A percentile compares a stretch with the other conserved stretches of the same genome.
Conservation (phyloP, 2,329 filamentous ascomycete species). For the Trichoderma sp. region DNA sequence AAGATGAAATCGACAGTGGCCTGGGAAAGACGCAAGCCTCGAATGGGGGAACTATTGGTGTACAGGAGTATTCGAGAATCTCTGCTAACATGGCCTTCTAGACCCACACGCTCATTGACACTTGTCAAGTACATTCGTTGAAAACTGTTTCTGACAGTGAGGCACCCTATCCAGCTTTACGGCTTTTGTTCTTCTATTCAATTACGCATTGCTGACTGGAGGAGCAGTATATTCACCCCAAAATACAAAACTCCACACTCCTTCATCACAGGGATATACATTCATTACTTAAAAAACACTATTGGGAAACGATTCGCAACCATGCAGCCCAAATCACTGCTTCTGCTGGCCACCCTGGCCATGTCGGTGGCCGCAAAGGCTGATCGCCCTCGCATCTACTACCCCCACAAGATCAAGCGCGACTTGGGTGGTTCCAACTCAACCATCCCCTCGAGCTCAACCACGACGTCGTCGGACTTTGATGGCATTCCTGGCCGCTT, state of each 20-base stretch:
- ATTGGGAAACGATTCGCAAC: constrained; percentile 27
- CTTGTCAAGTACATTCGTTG: constrained; percentile 63
- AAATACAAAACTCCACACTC: constrained; percentile 16
- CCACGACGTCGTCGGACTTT: not conserved
- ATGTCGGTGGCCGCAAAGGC: constrained; percentile 47
- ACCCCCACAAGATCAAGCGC: constrained; percentile 57
- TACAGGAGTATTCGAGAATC: not conserved
- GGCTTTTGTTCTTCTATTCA: not conserved
- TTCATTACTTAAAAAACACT: constrained; percentile 26
- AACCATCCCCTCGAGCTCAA: constrained; percentile 31
- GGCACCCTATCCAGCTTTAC: constrained; percentile 12
- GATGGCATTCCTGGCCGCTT: not conserved
- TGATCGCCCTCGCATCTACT: constrained; percentile 56
- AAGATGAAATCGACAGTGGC: not conserved
- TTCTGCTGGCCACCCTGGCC: constrained; percentile 52
- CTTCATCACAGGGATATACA: constrained; percentile 23
- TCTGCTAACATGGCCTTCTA: constrained; percentile 17
- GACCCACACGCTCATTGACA: constrained; percentile 53
- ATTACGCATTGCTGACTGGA: not conserved
- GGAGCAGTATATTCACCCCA: constrained; percentile 20
- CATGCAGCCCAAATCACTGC: constrained; percentile 52
- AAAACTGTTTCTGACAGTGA: constrained; percentile 49
- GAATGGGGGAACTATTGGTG: not conserved
- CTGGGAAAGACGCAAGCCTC: not conserved
- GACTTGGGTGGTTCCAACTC: constrained; percentile 44